Percentiles rank a stretch among this genome's conserved stretches.
Conservation (phyloP, 1,284 basidiomycete species). For the Pseudozyma hubeiensis region DNA sequence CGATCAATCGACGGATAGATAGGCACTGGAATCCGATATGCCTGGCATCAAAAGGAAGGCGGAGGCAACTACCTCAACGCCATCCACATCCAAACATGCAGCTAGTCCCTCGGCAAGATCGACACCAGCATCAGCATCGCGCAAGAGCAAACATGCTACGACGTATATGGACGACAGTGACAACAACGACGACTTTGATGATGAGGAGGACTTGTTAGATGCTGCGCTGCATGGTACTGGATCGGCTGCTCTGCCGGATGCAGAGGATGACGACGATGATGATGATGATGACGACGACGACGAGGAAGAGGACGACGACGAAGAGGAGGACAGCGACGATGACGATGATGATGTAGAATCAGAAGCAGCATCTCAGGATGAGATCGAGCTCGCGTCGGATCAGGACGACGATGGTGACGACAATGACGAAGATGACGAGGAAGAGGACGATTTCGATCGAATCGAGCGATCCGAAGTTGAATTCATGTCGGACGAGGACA, state of each 20-base stretch:
- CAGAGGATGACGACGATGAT: slow-evolving; percentile 41
- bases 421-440: slow-evolving; percentile 23
- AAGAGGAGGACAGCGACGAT: slow-evolving; percentile 30
- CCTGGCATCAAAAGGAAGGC: slow-evolving; percentile 54
- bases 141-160: slow-evolving; percentile 7
- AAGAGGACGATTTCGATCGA: slow-evolving; percentile 55
- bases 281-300: slow-evolving; percentile 55
- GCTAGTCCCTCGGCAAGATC: slow-evolving; percentile 19
- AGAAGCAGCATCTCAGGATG: slow-evolving; percentile 28
- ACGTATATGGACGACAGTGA: slow-evolving; percentile 39
- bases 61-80: slow-evolving; percentile 19
- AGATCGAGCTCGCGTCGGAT: slow-evolving; percentile 44
- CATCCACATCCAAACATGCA: slow-evolving; percentile 27
- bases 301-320: slow-evolving; percentile 51
- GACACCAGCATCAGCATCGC: slow-evolving; percentile 11
- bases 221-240: slow-evolving; percentile 45
- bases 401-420: slow-evolving; percentile 17
- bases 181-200: slow-evolving; percentile 64
- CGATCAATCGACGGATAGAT: too few species aligned
- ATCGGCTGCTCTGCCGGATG: slow-evolving; percentile 38
- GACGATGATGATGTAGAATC: slow-evolving; percentile 28
- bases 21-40: slow-evolving; percentile 18
- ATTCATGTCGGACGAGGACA: slow-evolving; percentile 62
- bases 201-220: slow-evolving; percentile 55
- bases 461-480: slow-evolving; percentile 33